Conservation (phyloP, 2,329 filamentous ascomycete genomes). For the Cladobotryum protrusum region DNA sequence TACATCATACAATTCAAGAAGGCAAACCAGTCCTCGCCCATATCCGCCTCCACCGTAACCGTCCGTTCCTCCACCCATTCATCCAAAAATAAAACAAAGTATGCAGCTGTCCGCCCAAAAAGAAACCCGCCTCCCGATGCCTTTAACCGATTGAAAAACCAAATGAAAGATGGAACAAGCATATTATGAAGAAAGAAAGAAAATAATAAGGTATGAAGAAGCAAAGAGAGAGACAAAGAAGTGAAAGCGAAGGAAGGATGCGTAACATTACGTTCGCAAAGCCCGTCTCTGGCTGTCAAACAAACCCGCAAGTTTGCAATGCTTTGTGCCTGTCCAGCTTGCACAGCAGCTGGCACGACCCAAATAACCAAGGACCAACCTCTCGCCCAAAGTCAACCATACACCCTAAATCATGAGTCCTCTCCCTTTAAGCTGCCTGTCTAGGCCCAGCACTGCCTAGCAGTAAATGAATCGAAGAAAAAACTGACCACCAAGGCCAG, state of each 20-base stretch:
- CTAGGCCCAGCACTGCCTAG: too few species aligned
- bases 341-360: neutral
- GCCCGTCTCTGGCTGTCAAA: too few species aligned
- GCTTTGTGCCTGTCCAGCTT: too few species aligned
- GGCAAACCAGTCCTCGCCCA: conserved; percentile 13
- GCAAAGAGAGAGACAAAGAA: neutral
- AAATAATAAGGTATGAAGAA: neutral
- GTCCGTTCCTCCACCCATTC: neutral
- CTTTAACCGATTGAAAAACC: neutral
- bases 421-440: neutral
- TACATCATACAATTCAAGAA: conserved; percentile 13
- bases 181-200: neutral
- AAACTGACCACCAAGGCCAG: neutral
- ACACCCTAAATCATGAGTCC: neutral
- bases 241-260: neutral
- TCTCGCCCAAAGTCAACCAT: neutral
- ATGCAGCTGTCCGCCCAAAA: neutral
- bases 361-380: neutral
- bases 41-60: conserved; percentile 8
- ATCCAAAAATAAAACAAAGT: too few species aligned
- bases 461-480: neutral
- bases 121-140: conserved; percentile 1
- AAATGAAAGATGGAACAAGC: neutral
- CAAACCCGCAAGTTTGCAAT: too few species aligned
- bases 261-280: neutral